These are phyloP conservation scores for Salinomyces thailandicus DNA, from an alignment of 2,329 filamentous ascomycete species.

Conservation along the genomic window DNA sequence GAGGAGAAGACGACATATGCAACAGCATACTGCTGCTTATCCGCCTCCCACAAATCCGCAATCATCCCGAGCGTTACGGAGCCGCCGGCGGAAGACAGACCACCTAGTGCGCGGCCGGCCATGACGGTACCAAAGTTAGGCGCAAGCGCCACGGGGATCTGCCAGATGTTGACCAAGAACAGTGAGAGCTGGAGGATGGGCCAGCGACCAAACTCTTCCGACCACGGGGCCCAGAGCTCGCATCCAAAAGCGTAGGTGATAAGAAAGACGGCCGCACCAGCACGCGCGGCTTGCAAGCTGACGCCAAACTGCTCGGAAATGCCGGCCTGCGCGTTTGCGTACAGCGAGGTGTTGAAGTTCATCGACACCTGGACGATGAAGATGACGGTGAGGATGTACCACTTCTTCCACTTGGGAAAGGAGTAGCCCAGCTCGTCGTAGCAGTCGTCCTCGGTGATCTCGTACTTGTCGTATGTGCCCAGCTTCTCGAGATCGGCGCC, in stretches of 20 bases:
- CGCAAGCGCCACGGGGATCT: constrained; percentile 39
- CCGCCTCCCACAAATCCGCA: constrained; percentile 52
- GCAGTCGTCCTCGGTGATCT: constrained; percentile 40
- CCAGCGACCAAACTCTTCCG: constrained; percentile 45
- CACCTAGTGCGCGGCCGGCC: constrained; percentile 41
- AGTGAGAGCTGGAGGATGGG: constrained; percentile 42
- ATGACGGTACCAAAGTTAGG: constrained; percentile 37
- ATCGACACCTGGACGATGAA: constrained; percentile 47
- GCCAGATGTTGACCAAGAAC: constrained; percentile 46
- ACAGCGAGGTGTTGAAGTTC: constrained; percentile 50
- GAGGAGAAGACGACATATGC: constrained; percentile 46
- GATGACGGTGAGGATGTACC: constrained; percentile 42
- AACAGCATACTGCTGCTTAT: constrained; percentile 51
- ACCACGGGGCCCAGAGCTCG: constrained; percentile 45
- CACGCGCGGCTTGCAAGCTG: constrained; percentile 37
- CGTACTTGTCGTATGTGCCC: constrained; percentile 35
- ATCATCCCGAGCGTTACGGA: constrained; percentile 58
- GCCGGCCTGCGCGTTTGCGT: constrained; percentile 38
- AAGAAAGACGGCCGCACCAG: constrained; percentile 41
- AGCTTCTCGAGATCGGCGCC: constrained; percentile 16
- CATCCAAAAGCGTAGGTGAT: constrained; percentile 43
- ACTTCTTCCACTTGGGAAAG: constrained; percentile 43
- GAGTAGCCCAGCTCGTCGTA: constrained; percentile 41
- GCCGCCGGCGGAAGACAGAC: constrained; percentile 53
- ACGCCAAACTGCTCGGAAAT: constrained; percentile 39